Evolutionary conservation across 1,284 basidiomycete genomes (phyloP).

Genomic region (Sphagnurus paluster): DNA sequence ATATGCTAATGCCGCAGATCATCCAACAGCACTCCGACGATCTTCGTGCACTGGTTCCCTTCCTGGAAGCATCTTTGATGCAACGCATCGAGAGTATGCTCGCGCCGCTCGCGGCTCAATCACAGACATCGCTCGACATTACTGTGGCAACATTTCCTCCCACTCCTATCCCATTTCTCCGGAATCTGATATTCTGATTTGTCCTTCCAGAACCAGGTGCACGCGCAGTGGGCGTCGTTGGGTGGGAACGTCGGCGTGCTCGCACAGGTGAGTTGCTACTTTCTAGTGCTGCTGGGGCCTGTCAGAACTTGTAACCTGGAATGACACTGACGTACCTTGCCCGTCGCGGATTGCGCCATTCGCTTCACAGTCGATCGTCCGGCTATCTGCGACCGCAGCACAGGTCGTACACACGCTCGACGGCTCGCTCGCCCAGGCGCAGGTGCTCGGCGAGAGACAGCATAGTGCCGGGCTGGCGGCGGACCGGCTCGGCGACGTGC

Average conservation of each 20-base stretch:
- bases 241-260: conserved; percentile 13
- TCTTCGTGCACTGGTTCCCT: conserved; percentile 11
- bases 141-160: conserved; percentile 8
- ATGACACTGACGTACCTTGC: too few species aligned
- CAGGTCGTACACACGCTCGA: conserved; percentile 22
- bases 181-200: conserved; percentile 3
- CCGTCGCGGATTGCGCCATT: too few species aligned
- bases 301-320: too few species aligned
- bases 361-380: conserved; percentile 14
- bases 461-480: conserved; percentile 34
- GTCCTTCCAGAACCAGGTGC: conserved; percentile 13
- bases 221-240: conserved; percentile 14
- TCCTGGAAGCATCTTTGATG: conserved; percentile 13
- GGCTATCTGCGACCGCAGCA: conserved; percentile 22
- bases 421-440: conserved; percentile 30
- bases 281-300: too few species aligned
- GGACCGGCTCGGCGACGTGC: conserved; percentile 30
- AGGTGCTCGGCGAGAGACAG: conserved; percentile 15
- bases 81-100: conserved; percentile 16
- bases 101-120: conserved; percentile 8
- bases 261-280: conserved; percentile 11
- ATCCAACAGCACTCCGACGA: conserved; percentile 18
- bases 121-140: conserved; percentile 13
- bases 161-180: not conserved
- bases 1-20: not conserved